These are phyloP conservation scores for Alternaria consortialis DNA, from an alignment of 2,329 filamentous ascomycete species.

Conservation along the genomic window DNA sequence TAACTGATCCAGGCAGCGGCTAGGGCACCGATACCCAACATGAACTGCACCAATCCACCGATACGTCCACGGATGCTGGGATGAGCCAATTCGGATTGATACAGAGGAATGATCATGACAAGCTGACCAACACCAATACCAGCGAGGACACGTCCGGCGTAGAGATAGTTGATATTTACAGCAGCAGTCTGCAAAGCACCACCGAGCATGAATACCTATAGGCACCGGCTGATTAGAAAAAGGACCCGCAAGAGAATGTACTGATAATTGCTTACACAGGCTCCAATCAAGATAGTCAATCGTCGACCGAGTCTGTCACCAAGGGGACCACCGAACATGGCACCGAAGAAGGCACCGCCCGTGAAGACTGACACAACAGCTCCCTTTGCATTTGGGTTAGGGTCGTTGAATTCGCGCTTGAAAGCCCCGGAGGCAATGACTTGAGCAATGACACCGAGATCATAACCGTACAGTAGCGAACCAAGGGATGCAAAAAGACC, in stretches of 20 bases:
- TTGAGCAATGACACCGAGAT: conserved; percentile 68
- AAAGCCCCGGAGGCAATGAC: conserved; percentile 61
- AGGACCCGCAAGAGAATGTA: too few species aligned
- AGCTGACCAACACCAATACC: conserved; percentile 71
- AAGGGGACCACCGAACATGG: conserved; percentile 68
- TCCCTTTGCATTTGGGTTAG: conserved; percentile 61
- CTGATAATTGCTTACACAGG: conserved; percentile 58
- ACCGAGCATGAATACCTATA: conserved; percentile 69
- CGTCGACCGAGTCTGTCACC: conserved; percentile 74
- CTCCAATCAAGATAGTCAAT: conserved; percentile 76
- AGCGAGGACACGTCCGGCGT: conserved; percentile 73
- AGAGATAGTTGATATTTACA: conserved; percentile 67
- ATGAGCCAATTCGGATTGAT: conserved; percentile 82
- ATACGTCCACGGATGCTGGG: conserved; percentile 79
- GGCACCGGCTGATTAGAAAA: background rate
- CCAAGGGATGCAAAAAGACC: conserved; percentile 67
- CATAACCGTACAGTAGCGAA: conserved; percentile 67
- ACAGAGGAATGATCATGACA: conserved; percentile 73
- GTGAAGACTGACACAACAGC: conserved; percentile 82
- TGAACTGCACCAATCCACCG: conserved; percentile 81
- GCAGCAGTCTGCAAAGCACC: conserved; percentile 78
- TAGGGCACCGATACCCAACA: conserved; percentile 79
- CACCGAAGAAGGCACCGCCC: conserved; percentile 76
- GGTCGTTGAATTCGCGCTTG: conserved; percentile 49
- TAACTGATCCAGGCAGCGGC: conserved; percentile 78